Percentiles rank a stretch among this genome's conserved stretches.
Conservation (phyloP, 305 asterid genomes). For the Ruellia speciosa region DNA sequence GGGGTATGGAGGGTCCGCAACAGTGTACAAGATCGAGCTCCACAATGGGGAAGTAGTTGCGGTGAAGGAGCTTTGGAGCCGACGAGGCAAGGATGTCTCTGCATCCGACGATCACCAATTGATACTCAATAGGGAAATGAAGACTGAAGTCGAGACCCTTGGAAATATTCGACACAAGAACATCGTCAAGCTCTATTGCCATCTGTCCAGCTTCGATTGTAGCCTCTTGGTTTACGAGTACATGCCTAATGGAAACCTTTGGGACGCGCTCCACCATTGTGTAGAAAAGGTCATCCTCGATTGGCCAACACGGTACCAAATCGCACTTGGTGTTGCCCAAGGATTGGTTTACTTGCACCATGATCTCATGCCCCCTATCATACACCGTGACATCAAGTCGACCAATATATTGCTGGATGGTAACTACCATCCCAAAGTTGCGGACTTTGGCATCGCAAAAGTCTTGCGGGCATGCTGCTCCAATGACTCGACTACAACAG, state of each 20-base stretch:
- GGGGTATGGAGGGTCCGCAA: slow-evolving; percentile 92
- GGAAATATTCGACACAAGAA: slow-evolving; percentile 92
- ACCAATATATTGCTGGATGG: slow-evolving; percentile 73
- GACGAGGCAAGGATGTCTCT: slow-evolving; percentile 32
- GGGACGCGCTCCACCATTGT: slow-evolving; percentile 61
- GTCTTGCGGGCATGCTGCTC: slow-evolving; percentile 69
- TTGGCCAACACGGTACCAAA: slow-evolving; percentile 75
- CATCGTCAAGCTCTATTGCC: slow-evolving; percentile 73
- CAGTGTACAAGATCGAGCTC: slow-evolving; percentile 67
- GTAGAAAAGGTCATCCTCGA: slow-evolving; percentile 42
- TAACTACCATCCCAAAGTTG: slow-evolving; percentile 69
- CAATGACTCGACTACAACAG: slow-evolving; percentile 53
- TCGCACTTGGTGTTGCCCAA: slow-evolving; percentile 71
- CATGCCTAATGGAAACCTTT: slow-evolving; percentile 81
- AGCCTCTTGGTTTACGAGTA: slow-evolving; percentile 73
- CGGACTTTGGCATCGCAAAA: slow-evolving; percentile 87
- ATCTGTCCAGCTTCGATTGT: slow-evolving; percentile 55
- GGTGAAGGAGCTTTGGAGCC: slow-evolving; percentile 79
- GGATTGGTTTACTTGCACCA: slow-evolving; percentile 89
- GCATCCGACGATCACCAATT: slow-evolving; percentile 29
- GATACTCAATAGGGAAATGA: slow-evolving; percentile 51
- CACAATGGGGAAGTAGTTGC: slow-evolving; percentile 62
- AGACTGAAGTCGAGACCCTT: slow-evolving; percentile 77
- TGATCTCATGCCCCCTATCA: slow-evolving; percentile 61
- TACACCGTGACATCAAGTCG: slow-evolving; percentile 83